A percentile compares a stretch with the other conserved stretches of the same genome.
Conservation (phyloP, 768 basidiomycete genomes). For the Suillus plorans region DNA sequence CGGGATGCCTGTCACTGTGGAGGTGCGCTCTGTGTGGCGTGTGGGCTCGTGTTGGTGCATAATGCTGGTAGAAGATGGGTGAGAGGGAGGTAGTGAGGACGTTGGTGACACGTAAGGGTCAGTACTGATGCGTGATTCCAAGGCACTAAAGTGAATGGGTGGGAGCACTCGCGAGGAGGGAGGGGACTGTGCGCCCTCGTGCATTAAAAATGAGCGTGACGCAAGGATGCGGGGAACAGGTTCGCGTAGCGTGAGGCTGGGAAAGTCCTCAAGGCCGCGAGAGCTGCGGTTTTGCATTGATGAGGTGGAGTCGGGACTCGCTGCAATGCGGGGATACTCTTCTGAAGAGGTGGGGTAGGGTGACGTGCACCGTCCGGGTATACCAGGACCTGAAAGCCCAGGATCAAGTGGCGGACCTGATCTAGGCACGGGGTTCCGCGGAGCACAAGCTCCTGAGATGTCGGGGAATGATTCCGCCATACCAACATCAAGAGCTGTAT, state of each 20-base stretch:
- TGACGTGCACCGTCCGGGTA: conserved; percentile 40
- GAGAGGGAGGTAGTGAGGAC: conserved; percentile 33
- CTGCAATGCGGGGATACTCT: conserved; percentile 15
- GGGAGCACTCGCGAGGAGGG: conserved; percentile 29
- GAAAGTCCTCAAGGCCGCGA: conserved; percentile 10
- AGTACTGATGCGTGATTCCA: conserved; percentile 16
- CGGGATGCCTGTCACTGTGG: conserved; percentile 27
- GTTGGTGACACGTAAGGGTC: conserved; percentile 22
- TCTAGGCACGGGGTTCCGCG: conserved; percentile 11
- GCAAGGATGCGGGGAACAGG: conserved; percentile 11
- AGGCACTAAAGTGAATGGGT: conserved; percentile 21
- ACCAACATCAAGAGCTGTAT: conserved; percentile 11
- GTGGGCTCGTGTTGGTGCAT: conserved; percentile 21
- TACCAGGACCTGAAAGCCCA: conserved; percentile 54
- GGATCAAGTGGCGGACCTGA: conserved; percentile 32
- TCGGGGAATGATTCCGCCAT: conserved; percentile 12
- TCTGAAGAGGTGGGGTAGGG: conserved; percentile 18
- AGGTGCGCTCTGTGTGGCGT: conserved; percentile 16
- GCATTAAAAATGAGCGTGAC: conserved; percentile 13
- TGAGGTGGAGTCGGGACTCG: conserved; percentile 11
- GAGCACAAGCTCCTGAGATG: conserved; percentile 13
- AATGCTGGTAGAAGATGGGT: conserved; percentile 13
- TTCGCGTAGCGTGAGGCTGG: conserved; percentile 15
- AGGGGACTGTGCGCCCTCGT: conserved; percentile 21
- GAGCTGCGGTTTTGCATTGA: conserved; percentile 6